Evolutionary conservation across 352 stramenopile genomes (phyloP), one percentile per base, ranked within the genome.

Genomic region (Globisporangium cylindrosporum): DNA sequence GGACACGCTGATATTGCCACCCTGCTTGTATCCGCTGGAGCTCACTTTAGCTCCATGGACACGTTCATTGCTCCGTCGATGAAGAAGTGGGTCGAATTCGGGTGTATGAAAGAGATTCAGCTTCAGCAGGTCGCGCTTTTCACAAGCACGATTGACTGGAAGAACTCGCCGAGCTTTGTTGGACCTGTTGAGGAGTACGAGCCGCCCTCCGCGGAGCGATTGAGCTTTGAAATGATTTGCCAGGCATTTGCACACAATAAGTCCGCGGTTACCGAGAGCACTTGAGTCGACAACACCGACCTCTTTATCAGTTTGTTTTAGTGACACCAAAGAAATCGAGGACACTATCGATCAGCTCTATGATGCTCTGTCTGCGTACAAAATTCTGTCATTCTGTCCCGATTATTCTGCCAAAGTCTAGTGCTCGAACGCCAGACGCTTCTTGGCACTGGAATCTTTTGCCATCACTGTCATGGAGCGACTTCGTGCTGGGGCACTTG

Each of bases 61-160:
- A 78, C 74, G 9, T 88, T 79, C 53, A 54, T 76, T 8, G 81
- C 73, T 9, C 71, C 85, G 46, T 93, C 85, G 1, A 48, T 86
- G 70, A 84, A 80, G 61, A 91, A 88, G 48, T 91, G 81, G 85
- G 68, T 81, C 8, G 77, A 90, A 36, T 88, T 81, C 59, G 82
- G 78, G 0, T 87, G 79, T 18, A 66, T 68, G 3, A 51, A 71
- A 12, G 64, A 78, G 20, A 76, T 89, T 38, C 32, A 63, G 12
- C 43, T 79, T 32, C 53, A 25, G 78, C 68, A 25, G 24, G 1
- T 5, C 15, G 43, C 6, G 27, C 10, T 20, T 20, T 36, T 5
- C 10, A 14, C 29, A 22, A 12, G 20, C 9, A 0, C 49, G 22
- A 7, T 12, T 2, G 38, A 9, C 32, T 22, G 10, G 10, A 49